Evolutionary conservation across 805 yeast species (phyloP).

Genomic region (Sungouiozyma intestinalis): DNA sequence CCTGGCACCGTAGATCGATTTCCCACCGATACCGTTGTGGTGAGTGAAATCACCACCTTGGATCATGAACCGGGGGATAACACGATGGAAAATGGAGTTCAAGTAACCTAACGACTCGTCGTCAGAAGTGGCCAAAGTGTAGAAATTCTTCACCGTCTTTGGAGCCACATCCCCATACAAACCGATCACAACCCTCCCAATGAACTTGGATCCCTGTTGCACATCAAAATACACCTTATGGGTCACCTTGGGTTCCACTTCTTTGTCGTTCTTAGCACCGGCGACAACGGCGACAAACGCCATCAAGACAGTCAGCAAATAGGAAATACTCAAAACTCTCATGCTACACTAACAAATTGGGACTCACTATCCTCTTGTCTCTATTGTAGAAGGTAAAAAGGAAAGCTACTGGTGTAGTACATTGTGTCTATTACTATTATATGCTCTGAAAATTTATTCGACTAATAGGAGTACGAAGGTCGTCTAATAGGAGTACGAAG

Average conservation of each 20-base stretch:
- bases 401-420: too few relatives aligned
- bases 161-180: slow-evolving; percentile 80
- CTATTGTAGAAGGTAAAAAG: too few relatives aligned
- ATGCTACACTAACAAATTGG: too few relatives aligned
- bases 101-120: slow-evolving; percentile 57
- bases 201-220: slow-evolving; percentile 60
- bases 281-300: slow-evolving; percentile 10
- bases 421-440: too few relatives aligned
- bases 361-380: too few relatives aligned
- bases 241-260: slow-evolving; percentile 37
- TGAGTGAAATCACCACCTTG: slow-evolving; percentile 76
- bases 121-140: slow-evolving; percentile 66
- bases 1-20: slow-evolving; percentile 58
- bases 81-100: slow-evolving; percentile 60
- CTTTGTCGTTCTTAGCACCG: slow-evolving; percentile 11
- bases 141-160: slow-evolving; percentile 82
- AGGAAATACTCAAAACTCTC: too few relatives aligned
- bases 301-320: slow-evolving; percentile 6
- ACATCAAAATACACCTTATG: slow-evolving; percentile 80
- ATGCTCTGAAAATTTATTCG: too few relatives aligned
- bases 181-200: slow-evolving; percentile 83
- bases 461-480: too few relatives aligned
- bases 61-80: slow-evolving; percentile 61
- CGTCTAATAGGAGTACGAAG: too few relatives aligned
- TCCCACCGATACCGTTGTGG: slow-evolving; percentile 64